Evolutionary conservation across 108 stramenopile species (phyloP).

Genomic region (Conticribra guillardii): DNA sequence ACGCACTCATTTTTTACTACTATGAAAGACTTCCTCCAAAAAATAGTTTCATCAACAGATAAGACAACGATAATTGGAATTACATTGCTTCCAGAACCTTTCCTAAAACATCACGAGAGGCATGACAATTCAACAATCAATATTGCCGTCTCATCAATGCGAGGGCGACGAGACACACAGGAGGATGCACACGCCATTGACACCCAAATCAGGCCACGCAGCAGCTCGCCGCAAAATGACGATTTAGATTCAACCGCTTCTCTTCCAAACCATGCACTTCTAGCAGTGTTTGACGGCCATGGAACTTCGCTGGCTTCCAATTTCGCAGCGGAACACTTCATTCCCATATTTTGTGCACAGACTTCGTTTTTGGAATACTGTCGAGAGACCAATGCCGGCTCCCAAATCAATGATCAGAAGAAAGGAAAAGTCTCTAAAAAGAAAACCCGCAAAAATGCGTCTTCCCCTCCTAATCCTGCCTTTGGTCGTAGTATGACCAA

Average conservation of each 20-base stretch:
- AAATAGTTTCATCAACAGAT: background rate
- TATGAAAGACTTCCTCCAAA: background rate
- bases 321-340: constrained; percentile 62
- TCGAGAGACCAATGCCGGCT: constrained; percentile 46
- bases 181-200: constrained; percentile 69
- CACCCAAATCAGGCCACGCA: constrained; percentile 15
- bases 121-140: background rate
- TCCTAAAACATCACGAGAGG: background rate
- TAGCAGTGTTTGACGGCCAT: constrained; percentile 89
- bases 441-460: background rate
- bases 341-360: constrained; percentile 57
- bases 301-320: constrained; percentile 79
- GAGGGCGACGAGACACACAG: constrained; percentile 78
- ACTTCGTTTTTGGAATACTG: constrained; percentile 53
- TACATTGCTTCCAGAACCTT: background rate
- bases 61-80: background rate
- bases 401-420: constrained; percentile 19
- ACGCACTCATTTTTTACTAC: too few relatives aligned
- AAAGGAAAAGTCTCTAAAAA: constrained; percentile 53
- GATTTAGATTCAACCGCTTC: background rate
- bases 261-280: constrained; percentile 60
- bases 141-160: constrained; percentile 55
- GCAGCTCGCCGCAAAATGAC: background rate
- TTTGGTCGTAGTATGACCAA: too few relatives aligned
- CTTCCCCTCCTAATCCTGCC: background rate